A percentile compares a stretch with the other conserved stretches of the same genome.
Evolutionary conservation across 345 rosid genomes (phyloP).

Genomic region (Anastatica hierochuntica): DNA sequence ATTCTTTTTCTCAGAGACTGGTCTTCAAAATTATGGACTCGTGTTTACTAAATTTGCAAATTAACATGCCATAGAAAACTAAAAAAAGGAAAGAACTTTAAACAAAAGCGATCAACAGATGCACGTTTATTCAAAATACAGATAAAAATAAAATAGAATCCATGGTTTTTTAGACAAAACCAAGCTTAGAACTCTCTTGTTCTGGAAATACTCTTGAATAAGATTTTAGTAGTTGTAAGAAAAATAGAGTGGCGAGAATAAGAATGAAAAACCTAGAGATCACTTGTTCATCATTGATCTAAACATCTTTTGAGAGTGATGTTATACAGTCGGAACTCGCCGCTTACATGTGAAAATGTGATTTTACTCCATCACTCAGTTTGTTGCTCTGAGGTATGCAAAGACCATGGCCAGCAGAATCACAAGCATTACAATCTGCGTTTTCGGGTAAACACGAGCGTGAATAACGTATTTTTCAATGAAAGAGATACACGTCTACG

Average conservation of each 20-base stretch:
- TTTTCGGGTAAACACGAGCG: neutral
- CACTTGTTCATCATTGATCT: no score
- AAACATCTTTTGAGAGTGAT: no score
- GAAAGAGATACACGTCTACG: neutral
- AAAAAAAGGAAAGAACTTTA: no score
- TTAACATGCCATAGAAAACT: no score
- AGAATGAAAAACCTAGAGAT: slow-evolving; percentile 9
- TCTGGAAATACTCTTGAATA: slow-evolving; percentile 14
- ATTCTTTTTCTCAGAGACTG: no score
- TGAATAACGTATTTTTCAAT: neutral
- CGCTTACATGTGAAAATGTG: no score
- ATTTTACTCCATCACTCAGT: slow-evolving; percentile 12
- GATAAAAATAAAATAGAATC: neutral
- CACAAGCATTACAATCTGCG: slow-evolving; percentile 41
- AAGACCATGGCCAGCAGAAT: slow-evolving; percentile 40
- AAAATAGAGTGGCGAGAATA: slow-evolving; percentile 1
- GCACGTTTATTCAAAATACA: slow-evolving; percentile 5
- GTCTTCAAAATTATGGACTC: no score
- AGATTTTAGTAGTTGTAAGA: neutral
- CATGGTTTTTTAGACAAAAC: slow-evolving; percentile 2
- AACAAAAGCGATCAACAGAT: neutral
- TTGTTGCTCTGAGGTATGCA: slow-evolving; percentile 33
- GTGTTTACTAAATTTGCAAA: no score
- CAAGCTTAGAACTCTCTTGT: slow-evolving; percentile 4
- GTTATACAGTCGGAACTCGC: no score